Percentiles rank a stretch among this genome's conserved stretches.
These are phyloP conservation scores for Epichloe aotearoae DNA, from an alignment of 2,329 filamentous ascomycete genomes.

Conservation along the genomic window DNA sequence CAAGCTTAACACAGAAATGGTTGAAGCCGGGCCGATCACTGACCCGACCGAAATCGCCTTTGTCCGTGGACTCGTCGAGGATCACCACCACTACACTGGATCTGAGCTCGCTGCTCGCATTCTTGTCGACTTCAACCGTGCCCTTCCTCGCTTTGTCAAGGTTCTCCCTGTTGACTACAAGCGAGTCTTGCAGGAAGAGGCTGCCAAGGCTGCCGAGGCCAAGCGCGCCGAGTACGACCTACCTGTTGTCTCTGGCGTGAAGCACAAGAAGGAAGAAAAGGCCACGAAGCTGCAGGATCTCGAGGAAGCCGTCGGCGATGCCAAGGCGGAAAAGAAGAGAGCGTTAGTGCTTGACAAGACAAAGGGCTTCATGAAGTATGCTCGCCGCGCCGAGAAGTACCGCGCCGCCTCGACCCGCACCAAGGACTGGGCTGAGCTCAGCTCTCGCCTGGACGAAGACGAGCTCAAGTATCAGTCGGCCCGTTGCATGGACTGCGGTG, in stretches of 20 bases:
- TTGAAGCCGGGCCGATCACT: slow-evolving; percentile 72
- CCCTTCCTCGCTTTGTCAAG: slow-evolving; percentile 83
- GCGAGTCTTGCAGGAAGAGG: slow-evolving; percentile 76
- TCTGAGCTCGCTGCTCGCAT: slow-evolving; percentile 89
- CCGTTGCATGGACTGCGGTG: slow-evolving; percentile 97
- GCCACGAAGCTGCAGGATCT: slow-evolving; percentile 65
- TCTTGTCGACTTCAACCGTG: slow-evolving; percentile 87
- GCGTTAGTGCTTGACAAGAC: slow-evolving; percentile 96
- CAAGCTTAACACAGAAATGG: slow-evolving; percentile 97
- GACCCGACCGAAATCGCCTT: slow-evolving; percentile 83
- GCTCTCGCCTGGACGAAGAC: slow-evolving; percentile 75
- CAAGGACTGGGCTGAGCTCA: slow-evolving; percentile 90
- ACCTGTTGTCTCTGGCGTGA: slow-evolving; percentile 57
- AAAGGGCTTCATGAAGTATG: slow-evolving; percentile 93
- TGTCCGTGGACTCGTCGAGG: slow-evolving; percentile 81
- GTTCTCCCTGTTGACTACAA: slow-evolving; percentile 93
- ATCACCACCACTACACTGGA: slow-evolving; percentile 95
- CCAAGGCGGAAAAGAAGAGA: slow-evolving; percentile 75
- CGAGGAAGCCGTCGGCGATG: slow-evolving; percentile 79
- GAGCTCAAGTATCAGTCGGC: slow-evolving; percentile 95
- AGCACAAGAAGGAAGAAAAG: slow-evolving; percentile 52
- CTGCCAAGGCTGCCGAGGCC: slow-evolving; percentile 69
- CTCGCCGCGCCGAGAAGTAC: slow-evolving; percentile 86
- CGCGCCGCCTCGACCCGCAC: slow-evolving; percentile 69
- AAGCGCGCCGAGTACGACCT: slow-evolving; percentile 77